Evolutionary conservation across 192 early-diverging fungal genomes (phyloP).

Genomic region (Diversispora epigaea): DNA sequence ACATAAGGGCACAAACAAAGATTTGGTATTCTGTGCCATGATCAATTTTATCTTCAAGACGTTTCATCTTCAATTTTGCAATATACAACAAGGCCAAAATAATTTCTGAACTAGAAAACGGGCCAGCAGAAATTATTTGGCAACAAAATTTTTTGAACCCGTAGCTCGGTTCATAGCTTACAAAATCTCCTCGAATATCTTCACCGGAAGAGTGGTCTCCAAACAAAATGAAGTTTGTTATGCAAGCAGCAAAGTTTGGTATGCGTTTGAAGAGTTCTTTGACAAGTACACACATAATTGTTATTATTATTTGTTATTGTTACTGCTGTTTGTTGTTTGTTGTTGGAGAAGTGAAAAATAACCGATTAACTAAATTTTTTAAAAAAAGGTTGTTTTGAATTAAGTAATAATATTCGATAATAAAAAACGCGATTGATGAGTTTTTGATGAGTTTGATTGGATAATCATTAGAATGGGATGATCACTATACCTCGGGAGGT

Average conservation of each 20-base stretch:
- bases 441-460: too few species aligned
- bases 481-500: too few species aligned
- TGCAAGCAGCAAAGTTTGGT: conserved; percentile 57
- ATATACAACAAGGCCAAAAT: conserved; percentile 67
- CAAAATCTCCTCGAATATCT: neutral
- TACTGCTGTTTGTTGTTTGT: too few species aligned
- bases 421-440: too few species aligned
- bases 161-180: conserved; percentile 7
- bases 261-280: conserved; percentile 1
- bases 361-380: too few species aligned
- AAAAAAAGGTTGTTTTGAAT: too few species aligned
- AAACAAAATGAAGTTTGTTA: conserved; percentile 50
- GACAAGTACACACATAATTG: neutral
- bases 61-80: conserved; percentile 52
- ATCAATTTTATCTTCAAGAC: conserved; percentile 56
- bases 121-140: conserved; percentile 57
- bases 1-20: conserved; percentile 82
- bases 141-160: conserved; percentile 51
- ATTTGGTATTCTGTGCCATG: conserved; percentile 77
- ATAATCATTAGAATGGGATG: too few species aligned
- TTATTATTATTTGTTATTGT: neutral
- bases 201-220: conserved; percentile 14
- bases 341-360: too few species aligned
- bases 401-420: too few species aligned
- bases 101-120: conserved; percentile 63